Evolutionary conservation across 2,329 filamentous ascomycete species (phyloP), one percentile per base, ranked within the genome.

Genomic region (Penicillium sp.): DNA sequence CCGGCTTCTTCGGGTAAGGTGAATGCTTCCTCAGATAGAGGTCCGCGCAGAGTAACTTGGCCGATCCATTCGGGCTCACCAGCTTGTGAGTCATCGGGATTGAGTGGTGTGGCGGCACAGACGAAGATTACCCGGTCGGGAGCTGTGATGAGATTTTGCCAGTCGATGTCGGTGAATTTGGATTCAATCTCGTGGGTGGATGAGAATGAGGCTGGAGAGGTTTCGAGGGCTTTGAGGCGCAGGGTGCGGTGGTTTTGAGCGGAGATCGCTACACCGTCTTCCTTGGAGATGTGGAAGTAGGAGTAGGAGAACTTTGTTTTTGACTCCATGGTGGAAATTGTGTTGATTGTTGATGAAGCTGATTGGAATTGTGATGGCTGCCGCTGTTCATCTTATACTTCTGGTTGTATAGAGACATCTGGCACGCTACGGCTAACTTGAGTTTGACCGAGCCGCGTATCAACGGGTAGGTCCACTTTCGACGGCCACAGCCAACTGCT

Each of bases 141-240:
- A 9, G 57, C 50, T 3, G 59, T 58, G 3, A 72, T 52, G 5
- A 62, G 65, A 10, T 56, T 36, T 3, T 63, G 57, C 70, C 71
- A 72, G 40, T 66, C 50, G 1, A 56, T 39, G 21, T 64, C 48
- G 1, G 58, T 49, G 45, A 66, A 64, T 8, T 55, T 53, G 4
- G 64, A 65, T 58, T 73, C 69, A 13, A 61, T 56, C 3, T 60
- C 67, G 42, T 70, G 70, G 3, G 67, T 72, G 3, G 65, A 67
- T 29, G 61, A 58, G 50, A 72, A 73, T 9, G 70, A 67, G 18
- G 45, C 29, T 2, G 66, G 58, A 21, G 69, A 61, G 21, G 60
- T 45, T 27, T 58, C 53, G 18, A 73, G 55, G 7, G 68, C 71
- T 31, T 63, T 60, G 5, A 73, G 67, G 62, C 64, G 58, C 13